A percentile compares a stretch with the other conserved stretches of the same genome.
These are phyloP conservation scores for Mortierella polycephala DNA, from an alignment of 371 early-diverging fungal genomes.

Conservation along the genomic window DNA sequence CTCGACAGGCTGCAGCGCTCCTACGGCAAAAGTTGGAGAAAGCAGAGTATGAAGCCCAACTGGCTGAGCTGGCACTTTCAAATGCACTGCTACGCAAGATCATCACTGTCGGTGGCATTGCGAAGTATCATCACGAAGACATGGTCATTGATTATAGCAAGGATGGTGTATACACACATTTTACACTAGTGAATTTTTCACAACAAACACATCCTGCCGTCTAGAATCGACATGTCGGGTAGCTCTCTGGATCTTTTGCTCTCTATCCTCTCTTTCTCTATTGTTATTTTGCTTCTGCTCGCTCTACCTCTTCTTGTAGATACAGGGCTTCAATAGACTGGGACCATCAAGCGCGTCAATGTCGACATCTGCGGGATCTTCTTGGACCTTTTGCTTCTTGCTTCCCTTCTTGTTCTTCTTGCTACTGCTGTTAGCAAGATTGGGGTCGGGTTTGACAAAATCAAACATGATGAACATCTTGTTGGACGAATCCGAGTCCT, in stretches of 20 bases:
- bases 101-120: background rate
- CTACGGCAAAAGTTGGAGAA: background rate
- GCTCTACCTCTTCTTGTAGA: slow-evolving; percentile 87
- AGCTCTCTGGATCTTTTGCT: background rate
- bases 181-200: no score
- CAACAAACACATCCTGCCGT: no score
- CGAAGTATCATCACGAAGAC: no score
- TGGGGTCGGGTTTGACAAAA: slow-evolving; percentile 69
- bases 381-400: slow-evolving; percentile 60
- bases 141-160: background rate
- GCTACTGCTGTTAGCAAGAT: slow-evolving; percentile 41
- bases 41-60: background rate
- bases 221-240: background rate
- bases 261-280: background rate
- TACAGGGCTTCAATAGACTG: slow-evolving; percentile 86
- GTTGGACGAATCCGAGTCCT: slow-evolving; percentile 72
- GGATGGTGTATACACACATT: slow-evolving; percentile 7
- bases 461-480: slow-evolving; percentile 94
- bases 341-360: slow-evolving; percentile 56
- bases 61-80: background rate
- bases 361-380: slow-evolving; percentile 27
- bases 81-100: background rate
- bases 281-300: background rate
- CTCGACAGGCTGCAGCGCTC: background rate
- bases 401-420: slow-evolving; percentile 60